Evolutionary conservation across 2,329 filamentous ascomycete species (phyloP).

Genomic region (Camptophora hylomeconis): DNA sequence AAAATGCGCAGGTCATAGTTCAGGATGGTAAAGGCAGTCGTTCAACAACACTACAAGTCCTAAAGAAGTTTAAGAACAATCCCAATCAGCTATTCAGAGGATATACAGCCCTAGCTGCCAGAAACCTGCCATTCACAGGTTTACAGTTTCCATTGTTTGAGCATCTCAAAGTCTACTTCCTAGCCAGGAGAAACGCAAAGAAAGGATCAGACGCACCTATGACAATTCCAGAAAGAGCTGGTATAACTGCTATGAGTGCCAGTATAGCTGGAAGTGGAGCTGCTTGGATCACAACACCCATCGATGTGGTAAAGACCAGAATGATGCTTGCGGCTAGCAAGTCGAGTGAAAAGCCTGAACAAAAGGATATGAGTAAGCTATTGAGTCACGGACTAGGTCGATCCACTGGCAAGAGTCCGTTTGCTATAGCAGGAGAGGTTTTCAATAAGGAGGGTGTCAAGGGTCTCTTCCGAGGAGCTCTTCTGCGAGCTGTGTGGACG

Average conservation of each 20-base stretch:
- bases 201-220: slow-evolving; percentile 23
- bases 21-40: slow-evolving; percentile 13
- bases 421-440: slow-evolving; percentile 53
- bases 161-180: slow-evolving; percentile 45
- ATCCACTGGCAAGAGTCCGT: slow-evolving; percentile 30
- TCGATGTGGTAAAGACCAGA: slow-evolving; percentile 79
- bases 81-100: slow-evolving; percentile 50
- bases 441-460: slow-evolving; percentile 52
- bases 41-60: slow-evolving; percentile 42
- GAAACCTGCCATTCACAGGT: slow-evolving; percentile 78
- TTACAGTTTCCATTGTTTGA: slow-evolving; percentile 85
- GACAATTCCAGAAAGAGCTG: slow-evolving; percentile 49
- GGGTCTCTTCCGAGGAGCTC: slow-evolving; percentile 62
- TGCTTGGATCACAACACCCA: slow-evolving; percentile 71
- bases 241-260: slow-evolving; percentile 61
- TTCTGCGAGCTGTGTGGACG: slow-evolving; percentile 66
- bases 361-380: slow-evolving; percentile 5
- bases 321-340: slow-evolving; percentile 61
- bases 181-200: slow-evolving; percentile 27
- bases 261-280: slow-evolving; percentile 61
- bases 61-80: slow-evolving; percentile 42
- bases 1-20: slow-evolving; percentile 77
- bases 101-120: slow-evolving; percentile 66
- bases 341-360: slow-evolving; percentile 7
- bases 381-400: slow-evolving; percentile 6